These are phyloP conservation scores for Euphorbia pulcherrima DNA, from an alignment of 345 rosid species.

Conservation along the genomic window DNA sequence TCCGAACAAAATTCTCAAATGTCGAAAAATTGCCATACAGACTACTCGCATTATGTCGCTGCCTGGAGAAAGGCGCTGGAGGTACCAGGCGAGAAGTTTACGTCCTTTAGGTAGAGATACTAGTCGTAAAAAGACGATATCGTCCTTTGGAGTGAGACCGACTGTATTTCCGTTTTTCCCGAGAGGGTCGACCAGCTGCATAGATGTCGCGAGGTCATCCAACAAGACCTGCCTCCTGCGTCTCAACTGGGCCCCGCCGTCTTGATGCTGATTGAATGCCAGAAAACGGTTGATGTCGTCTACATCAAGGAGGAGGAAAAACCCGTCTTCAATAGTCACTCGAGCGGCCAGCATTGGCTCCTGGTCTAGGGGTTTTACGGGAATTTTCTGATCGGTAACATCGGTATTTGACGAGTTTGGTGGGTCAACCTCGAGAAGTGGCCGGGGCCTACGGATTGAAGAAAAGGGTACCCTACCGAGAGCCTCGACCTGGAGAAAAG, in stretches of 20 bases:
- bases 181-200: constrained; percentile 84
- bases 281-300: constrained; percentile 88
- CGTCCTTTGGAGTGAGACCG: constrained; percentile 58
- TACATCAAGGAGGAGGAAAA: constrained; percentile 80
- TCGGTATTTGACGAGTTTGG: constrained; percentile 47
- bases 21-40: constrained; percentile 92
- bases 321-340: constrained; percentile 87
- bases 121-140: constrained; percentile 66
- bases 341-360: constrained; percentile 98
- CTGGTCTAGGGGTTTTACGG: constrained; percentile 87
- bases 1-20: constrained; percentile 81
- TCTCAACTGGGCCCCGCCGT: constrained; percentile 70
- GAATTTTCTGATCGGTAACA: constrained; percentile 46
- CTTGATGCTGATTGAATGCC: constrained; percentile 73
- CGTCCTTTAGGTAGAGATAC: constrained; percentile 86
- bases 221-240: constrained; percentile 63
- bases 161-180: constrained; percentile 54
- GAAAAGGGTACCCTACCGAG: constrained; percentile 97
- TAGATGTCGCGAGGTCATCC: constrained; percentile 77
- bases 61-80: constrained; percentile 65
- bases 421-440: constrained; percentile 91
- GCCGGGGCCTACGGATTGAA: constrained; percentile 97
- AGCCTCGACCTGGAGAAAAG: constrained; percentile 96
- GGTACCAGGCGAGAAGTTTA: constrained; percentile 81
- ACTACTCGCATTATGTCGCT: constrained; percentile 77